phyloP scores from a whole-genome alignment of 1,139 yeast genomes.

The Taphrina pruni region DNA sequence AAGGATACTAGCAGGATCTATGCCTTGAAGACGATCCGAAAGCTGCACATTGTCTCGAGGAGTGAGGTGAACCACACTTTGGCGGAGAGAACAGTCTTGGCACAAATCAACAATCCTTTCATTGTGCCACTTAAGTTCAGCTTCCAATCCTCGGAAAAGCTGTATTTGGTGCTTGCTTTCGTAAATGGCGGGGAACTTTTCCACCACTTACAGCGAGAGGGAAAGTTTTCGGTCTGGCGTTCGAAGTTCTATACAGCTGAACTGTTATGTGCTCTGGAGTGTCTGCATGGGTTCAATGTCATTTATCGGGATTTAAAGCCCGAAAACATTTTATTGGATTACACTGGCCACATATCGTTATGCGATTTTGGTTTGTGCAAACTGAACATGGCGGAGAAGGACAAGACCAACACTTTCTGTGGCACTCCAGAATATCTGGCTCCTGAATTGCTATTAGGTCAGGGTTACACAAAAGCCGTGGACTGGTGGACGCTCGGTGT shows the following conservation, averaged over 20 bases:
- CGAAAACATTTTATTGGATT: constrained; percentile 88
- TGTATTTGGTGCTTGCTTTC: constrained; percentile 86
- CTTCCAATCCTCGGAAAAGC: constrained; percentile 93
- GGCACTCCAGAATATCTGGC: constrained; percentile 97
- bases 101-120: constrained; percentile 93
- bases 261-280: constrained; percentile 86
- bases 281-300: constrained; percentile 85
- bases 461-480: constrained; percentile 92
- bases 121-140: constrained; percentile 96
- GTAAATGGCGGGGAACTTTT: constrained; percentile 97
- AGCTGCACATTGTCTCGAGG: constrained; percentile 90
- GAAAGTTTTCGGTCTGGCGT: constrained; percentile 85
- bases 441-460: constrained; percentile 87
- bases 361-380: constrained; percentile 98
- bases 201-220: constrained; percentile 90
- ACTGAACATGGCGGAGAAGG: constrained; percentile 85
- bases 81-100: constrained; percentile 93
- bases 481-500: constrained; percentile 99
- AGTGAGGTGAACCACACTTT: constrained; percentile 95
- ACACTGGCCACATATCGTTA: constrained; percentile 95
- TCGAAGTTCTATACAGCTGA: constrained; percentile 95
- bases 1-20: constrained; percentile 92
- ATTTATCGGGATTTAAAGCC: constrained; percentile 95
- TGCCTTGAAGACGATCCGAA: constrained; percentile 90
- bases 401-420: constrained; percentile 88